Conservation (phyloP, 345 rosid genomes). For the Firmiana major region DNA sequence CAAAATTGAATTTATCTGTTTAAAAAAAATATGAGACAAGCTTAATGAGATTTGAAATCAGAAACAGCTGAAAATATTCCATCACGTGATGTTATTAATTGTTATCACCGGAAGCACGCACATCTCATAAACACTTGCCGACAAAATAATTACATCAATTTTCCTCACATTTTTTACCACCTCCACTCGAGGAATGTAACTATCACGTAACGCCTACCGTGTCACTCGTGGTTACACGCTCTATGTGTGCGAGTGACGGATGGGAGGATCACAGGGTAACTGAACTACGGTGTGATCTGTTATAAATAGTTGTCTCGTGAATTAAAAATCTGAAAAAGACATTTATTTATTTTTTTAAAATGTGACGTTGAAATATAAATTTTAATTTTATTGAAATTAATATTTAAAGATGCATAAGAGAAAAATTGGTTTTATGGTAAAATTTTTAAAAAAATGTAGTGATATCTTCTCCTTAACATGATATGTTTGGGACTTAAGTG, state of each 20-base stretch:
- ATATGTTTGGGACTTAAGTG: too few species aligned
- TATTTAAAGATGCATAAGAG: too few species aligned
- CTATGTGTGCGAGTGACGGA: not conserved
- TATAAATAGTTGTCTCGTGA: not conserved
- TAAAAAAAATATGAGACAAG: too few species aligned
- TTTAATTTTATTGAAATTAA: too few species aligned
- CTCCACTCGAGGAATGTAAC: not conserved
- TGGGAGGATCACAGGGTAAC: not conserved
- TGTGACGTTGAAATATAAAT: too few species aligned
- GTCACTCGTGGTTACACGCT: not conserved
- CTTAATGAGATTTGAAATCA: not conserved
- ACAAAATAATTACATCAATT: not conserved
- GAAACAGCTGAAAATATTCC: not conserved
- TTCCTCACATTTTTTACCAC: not conserved
- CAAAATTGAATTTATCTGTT: too few species aligned
- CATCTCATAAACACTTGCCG: not conserved
- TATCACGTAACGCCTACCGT: not conserved
- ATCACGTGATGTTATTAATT: constrained; percentile 3
- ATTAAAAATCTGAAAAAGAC: not conserved
- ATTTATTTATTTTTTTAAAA: not conserved
- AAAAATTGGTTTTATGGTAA: too few species aligned
- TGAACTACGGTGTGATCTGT: not conserved
- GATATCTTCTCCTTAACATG: too few species aligned
- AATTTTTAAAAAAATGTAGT: too few species aligned
- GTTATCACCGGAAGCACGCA: not conserved